Percentiles rank a stretch among this genome's conserved stretches.
Evolutionary conservation across 441 rosid genomes (phyloP).

Genomic region (Flueggea neowawraea): DNA sequence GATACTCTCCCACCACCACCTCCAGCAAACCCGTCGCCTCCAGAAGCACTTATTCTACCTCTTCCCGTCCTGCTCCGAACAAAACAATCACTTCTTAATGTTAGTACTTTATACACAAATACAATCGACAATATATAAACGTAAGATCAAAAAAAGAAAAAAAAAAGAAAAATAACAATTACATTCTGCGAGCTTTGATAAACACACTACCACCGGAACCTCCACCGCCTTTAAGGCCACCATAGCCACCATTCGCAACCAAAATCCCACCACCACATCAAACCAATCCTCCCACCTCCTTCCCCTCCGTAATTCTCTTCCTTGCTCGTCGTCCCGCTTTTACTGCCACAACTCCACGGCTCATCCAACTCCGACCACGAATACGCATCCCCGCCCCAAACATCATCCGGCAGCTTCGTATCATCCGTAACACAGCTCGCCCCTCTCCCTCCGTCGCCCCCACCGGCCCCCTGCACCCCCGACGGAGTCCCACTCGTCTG

Average conservation of each 20-base stretch:
- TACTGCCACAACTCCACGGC: slow-evolving; percentile 77
- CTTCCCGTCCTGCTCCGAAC: slow-evolving; percentile 51
- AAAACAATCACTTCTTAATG: slow-evolving; percentile 1
- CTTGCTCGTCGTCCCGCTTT: slow-evolving; percentile 68
- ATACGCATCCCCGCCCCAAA: slow-evolving; percentile 80
- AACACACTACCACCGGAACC: slow-evolving; percentile 77
- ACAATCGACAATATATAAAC: neutral
- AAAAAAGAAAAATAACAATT: slow-evolving; percentile 15
- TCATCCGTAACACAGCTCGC: slow-evolving; percentile 61
- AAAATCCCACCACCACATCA: slow-evolving; percentile 38
- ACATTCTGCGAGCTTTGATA: slow-evolving; percentile 62
- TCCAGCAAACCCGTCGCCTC: slow-evolving; percentile 77
- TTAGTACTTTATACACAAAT: too few species aligned
- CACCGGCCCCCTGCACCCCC: slow-evolving; percentile 64
- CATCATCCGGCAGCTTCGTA: slow-evolving; percentile 59
- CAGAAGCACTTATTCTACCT: slow-evolving; percentile 58
- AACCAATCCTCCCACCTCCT: slow-evolving; percentile 71
- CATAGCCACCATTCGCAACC: slow-evolving; percentile 61
- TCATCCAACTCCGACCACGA: slow-evolving; percentile 63
- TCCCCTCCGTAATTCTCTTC: slow-evolving; percentile 62
- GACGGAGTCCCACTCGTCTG: slow-evolving; percentile 75
- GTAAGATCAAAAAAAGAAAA: neutral
- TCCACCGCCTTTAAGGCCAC: slow-evolving; percentile 66
- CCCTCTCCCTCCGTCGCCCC: slow-evolving; percentile 79
- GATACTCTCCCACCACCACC: slow-evolving; percentile 85